These are phyloP conservation scores for Yamadazyma endophytica DNA, from an alignment of 805 yeast species.

Conservation along the genomic window DNA sequence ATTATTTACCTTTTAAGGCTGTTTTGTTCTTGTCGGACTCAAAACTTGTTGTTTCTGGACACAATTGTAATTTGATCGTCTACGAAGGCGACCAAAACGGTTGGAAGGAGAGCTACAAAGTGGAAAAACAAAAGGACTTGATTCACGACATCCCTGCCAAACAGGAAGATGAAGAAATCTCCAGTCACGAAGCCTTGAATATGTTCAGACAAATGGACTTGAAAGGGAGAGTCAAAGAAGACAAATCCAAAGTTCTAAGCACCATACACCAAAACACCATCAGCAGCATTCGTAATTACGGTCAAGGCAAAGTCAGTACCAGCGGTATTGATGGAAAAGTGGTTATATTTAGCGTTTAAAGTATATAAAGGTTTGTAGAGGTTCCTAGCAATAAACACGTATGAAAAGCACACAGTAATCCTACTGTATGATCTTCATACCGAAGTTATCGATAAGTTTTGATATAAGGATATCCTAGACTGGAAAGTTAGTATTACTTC, in stretches of 20 bases:
- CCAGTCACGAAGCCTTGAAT: conserved; percentile 76
- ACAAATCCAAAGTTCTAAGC: conserved; percentile 43
- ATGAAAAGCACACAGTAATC: not conserved
- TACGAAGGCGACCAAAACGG: conserved; percentile 64
- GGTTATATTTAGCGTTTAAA: conserved; percentile 55
- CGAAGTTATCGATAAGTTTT: not conserved
- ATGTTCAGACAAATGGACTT: conserved; percentile 95
- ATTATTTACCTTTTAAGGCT: conserved; percentile 76
- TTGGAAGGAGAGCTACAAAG: conserved; percentile 57
- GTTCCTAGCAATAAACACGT: not conserved
- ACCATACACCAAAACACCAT: conserved; percentile 93
- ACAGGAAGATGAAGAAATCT: conserved; percentile 43
- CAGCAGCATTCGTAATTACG: conserved; percentile 53
- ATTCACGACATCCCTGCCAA: conserved; percentile 42
- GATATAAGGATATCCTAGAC: not conserved
- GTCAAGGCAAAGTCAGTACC: conserved; percentile 47
- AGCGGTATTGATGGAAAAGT: conserved; percentile 91
- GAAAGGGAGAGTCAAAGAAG: conserved; percentile 72
- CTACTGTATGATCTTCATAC: not conserved
- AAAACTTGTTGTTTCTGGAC: conserved; percentile 83
- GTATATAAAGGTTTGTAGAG: not conserved
- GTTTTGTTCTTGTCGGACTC: conserved; percentile 64
- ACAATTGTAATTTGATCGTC: conserved; percentile 84
- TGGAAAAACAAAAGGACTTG: conserved; percentile 48
- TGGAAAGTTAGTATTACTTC: not conserved